Evolutionary conservation across 352 stramenopile species (phyloP).

Genomic region (Phytophthora fragariae): DNA sequence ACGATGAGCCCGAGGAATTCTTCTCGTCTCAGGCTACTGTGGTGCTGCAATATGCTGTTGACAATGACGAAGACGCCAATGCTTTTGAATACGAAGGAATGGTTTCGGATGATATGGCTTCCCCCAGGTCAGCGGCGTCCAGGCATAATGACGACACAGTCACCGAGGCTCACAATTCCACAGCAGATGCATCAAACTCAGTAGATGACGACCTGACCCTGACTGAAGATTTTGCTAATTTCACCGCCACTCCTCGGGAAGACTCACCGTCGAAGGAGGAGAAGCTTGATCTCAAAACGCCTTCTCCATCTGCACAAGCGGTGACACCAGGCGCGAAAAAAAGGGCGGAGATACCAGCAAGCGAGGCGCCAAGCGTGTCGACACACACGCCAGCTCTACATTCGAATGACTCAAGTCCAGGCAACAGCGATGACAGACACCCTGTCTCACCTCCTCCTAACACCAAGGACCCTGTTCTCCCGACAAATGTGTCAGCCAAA

Average conservation of each 20-base stretch:
- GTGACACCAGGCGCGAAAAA: constrained; percentile 27
- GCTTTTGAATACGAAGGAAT: constrained; percentile 46
- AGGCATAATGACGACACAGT: neutral
- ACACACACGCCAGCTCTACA: neutral
- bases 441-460: constrained; percentile 19
- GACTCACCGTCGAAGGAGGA: neutral
- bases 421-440: neutral
- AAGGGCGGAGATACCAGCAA: neutral
- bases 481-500: constrained; percentile 7
- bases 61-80: constrained; percentile 39
- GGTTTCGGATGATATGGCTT: constrained; percentile 19
- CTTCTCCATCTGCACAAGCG: constrained; percentile 18
- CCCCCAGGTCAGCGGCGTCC: constrained; percentile 8
- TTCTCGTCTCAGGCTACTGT: constrained; percentile 42
- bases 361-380: neutral
- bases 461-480: constrained; percentile 9
- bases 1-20: constrained; percentile 21
- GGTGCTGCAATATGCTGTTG: constrained; percentile 32
- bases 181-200: constrained; percentile 6
- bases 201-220: constrained; percentile 1
- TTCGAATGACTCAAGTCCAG: neutral
- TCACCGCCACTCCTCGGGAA: constrained; percentile 23
- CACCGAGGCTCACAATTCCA: neutral
- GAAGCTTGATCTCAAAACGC: constrained; percentile 15
- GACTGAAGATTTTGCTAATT: neutral